A percentile compares a stretch with the other conserved stretches of the same genome.
Evolutionary conservation across 164 flowering plant species (phyloP).

Genomic region (Tetrastigma voinierianum): DNA sequence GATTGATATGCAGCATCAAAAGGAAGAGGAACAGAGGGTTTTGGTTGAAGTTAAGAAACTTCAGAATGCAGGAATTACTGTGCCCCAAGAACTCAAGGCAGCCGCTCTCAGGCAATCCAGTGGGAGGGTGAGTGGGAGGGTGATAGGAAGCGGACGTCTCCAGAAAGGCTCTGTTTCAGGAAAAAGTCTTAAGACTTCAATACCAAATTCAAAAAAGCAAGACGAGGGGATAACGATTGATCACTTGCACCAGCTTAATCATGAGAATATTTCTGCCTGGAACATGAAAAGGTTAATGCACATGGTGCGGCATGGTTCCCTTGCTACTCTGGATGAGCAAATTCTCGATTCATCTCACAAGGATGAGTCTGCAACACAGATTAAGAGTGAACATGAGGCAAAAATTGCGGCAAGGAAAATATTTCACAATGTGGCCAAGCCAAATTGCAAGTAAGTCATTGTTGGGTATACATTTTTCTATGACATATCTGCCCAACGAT

Average conservation of each 20-base stretch:
- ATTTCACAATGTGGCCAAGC: slow-evolving; percentile 55
- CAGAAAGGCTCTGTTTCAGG: slow-evolving; percentile 21
- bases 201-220: slow-evolving; percentile 17
- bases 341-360: slow-evolving; percentile 22
- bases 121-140: slow-evolving; percentile 38
- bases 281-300: slow-evolving; percentile 68
- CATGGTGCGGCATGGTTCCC: slow-evolving; percentile 43
- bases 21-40: slow-evolving; percentile 46
- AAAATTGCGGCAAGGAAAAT: slow-evolving; percentile 62
- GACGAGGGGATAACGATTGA: slow-evolving; percentile 49
- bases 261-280: slow-evolving; percentile 67
- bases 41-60: slow-evolving; percentile 38
- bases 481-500: neutral
- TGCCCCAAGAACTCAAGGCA: slow-evolving; percentile 49
- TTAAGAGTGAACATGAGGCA: slow-evolving; percentile 59
- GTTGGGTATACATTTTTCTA: neutral
- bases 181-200: slow-evolving; percentile 33
- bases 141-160: slow-evolving; percentile 25
- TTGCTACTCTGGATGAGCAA: slow-evolving; percentile 62
- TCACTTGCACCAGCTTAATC: slow-evolving; percentile 50
- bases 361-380: slow-evolving; percentile 44
- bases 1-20: slow-evolving; percentile 27
- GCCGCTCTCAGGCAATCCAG: slow-evolving; percentile 13
- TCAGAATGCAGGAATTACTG: slow-evolving; percentile 52
- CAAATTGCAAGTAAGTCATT: slow-evolving; percentile 40